phyloP scores from a whole-genome alignment of 129 eudicot species.

The Chrysanthemum seticuspe region DNA sequence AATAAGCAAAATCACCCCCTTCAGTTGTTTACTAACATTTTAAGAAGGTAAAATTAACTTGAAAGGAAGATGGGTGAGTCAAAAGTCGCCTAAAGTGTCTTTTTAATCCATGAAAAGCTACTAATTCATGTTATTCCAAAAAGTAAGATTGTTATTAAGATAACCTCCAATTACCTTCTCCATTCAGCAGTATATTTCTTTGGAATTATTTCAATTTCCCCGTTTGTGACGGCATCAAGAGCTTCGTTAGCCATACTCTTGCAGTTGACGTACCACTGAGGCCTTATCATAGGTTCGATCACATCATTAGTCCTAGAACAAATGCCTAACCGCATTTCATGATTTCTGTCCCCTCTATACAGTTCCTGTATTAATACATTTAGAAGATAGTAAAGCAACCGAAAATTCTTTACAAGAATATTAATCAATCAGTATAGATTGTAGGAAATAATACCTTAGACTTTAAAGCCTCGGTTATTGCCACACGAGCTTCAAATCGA shows the following conservation, averaged over 20 bases:
- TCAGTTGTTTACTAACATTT: too few species aligned
- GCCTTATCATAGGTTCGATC: slow-evolving; percentile 90
- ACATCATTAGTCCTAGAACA: slow-evolving; percentile 95
- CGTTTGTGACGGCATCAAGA: slow-evolving; percentile 73
- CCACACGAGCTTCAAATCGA: slow-evolving; percentile 89
- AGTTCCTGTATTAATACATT: slow-evolving; percentile 22
- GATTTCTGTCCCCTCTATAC: slow-evolving; percentile 69
- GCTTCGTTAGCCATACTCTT: slow-evolving; percentile 77
- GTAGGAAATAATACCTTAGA: slow-evolving; percentile 31
- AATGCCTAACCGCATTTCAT: slow-evolving; percentile 94
- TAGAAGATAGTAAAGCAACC: too few species aligned
- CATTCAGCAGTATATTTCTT: slow-evolving; percentile 87
- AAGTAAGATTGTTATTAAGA: too few species aligned
- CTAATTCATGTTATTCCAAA: neutral
- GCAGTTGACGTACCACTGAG: slow-evolving; percentile 96
- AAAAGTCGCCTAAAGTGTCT: too few species aligned
- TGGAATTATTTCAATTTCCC: slow-evolving; percentile 72
- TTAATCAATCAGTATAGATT: too few species aligned
- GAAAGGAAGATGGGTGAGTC: too few species aligned
- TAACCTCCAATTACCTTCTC: slow-evolving; percentile 50
- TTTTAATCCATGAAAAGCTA: neutral
- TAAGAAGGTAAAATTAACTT: too few species aligned
- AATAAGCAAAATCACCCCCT: too few species aligned
- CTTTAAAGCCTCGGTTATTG: slow-evolving; percentile 67
- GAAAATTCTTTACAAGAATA: too few species aligned